A percentile compares a stretch with the other conserved stretches of the same genome.
Conservation (phyloP, 2,329 filamentous ascomycete species). For the Dissoconium aciculare region DNA sequence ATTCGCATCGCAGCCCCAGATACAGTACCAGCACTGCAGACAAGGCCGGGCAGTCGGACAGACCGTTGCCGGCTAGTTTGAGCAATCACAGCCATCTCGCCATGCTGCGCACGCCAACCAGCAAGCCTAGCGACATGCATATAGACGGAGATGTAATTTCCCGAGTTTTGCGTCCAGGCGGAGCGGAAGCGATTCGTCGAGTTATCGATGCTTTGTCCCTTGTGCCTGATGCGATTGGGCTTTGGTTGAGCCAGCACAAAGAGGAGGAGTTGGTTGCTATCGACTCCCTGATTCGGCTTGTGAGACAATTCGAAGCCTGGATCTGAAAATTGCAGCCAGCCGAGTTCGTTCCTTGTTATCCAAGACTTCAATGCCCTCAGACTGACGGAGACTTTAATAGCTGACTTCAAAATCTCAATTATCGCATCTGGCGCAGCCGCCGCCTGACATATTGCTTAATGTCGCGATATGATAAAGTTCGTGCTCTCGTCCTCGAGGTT, state of each 20-base stretch:
- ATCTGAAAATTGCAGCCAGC: too few relatives aligned
- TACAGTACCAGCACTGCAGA: conserved; percentile 9
- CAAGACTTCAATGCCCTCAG: too few relatives aligned
- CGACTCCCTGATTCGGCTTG: conserved; percentile 12
- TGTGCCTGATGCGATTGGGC: conserved; percentile 15
- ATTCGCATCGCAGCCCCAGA: conserved; percentile 8
- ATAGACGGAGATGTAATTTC: conserved; percentile 30
- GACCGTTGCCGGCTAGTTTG: conserved; percentile 17
- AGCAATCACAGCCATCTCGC: conserved; percentile 18
- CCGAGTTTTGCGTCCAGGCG: conserved; percentile 20
- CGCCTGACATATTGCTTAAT: too few relatives aligned
- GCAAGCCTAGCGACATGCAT: conserved; percentile 18
- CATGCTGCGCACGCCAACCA: conserved; percentile 9
- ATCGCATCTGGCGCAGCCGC: too few relatives aligned
- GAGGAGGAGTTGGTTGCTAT: conserved; percentile 15
- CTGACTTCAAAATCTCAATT: too few relatives aligned
- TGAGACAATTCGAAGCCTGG: conserved; percentile 16
- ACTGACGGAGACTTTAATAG: too few relatives aligned
- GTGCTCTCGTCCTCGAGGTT: too few relatives aligned
- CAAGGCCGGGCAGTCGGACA: conserved; percentile 6
- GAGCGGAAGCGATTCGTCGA: conserved; percentile 10
- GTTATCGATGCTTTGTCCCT: conserved; percentile 12
- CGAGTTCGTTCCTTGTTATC: too few relatives aligned
- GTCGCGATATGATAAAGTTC: too few relatives aligned
- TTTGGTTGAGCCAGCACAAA: conserved; percentile 21